phyloP scores from a whole-genome alignment of 352 stramenopile species.

The Pilasporangium apinafurcum region DNA sequence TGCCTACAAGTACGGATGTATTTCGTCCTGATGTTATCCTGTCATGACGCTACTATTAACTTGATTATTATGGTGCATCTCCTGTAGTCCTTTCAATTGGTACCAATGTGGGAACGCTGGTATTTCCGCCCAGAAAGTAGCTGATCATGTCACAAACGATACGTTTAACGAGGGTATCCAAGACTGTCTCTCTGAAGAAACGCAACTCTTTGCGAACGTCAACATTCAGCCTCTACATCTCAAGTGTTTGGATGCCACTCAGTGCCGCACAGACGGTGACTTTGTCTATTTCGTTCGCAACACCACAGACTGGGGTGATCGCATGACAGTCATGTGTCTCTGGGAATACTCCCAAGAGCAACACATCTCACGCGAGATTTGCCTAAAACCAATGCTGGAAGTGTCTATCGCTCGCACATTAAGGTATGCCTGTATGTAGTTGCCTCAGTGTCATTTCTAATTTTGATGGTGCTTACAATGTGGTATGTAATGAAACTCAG shows the following conservation, averaged over 20 bases:
- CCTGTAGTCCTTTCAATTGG: slow-evolving; percentile 67
- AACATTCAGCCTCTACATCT: slow-evolving; percentile 71
- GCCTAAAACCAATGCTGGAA: slow-evolving; percentile 71
- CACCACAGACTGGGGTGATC: slow-evolving; percentile 75
- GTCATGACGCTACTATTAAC: too few species aligned
- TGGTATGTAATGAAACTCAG: slow-evolving; percentile 1
- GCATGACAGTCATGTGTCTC: slow-evolving; percentile 79
- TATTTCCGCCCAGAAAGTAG: slow-evolving; percentile 16
- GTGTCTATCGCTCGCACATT: slow-evolving; percentile 55
- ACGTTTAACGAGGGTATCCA: slow-evolving; percentile 49
- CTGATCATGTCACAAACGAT: slow-evolving; percentile 16
- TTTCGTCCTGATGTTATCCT: background rate
- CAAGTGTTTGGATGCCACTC: slow-evolving; percentile 42
- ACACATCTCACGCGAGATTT: slow-evolving; percentile 45
- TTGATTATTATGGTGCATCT: background rate
- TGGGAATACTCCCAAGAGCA: slow-evolving; percentile 62
- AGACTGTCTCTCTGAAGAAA: slow-evolving; percentile 56
- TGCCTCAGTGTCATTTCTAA: background rate
- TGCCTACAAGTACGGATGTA: slow-evolving; percentile 56
- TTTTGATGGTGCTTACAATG: background rate
- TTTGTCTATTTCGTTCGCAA: slow-evolving; percentile 77
- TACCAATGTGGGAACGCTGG: slow-evolving; percentile 72
- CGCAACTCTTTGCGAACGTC: slow-evolving; percentile 54
- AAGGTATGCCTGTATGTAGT: slow-evolving; percentile 12
- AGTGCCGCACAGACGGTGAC: slow-evolving; percentile 52